Evolutionary conservation across 2,329 filamentous ascomycete genomes (phyloP).

Genomic region (Dactylonectria estremocensis): DNA sequence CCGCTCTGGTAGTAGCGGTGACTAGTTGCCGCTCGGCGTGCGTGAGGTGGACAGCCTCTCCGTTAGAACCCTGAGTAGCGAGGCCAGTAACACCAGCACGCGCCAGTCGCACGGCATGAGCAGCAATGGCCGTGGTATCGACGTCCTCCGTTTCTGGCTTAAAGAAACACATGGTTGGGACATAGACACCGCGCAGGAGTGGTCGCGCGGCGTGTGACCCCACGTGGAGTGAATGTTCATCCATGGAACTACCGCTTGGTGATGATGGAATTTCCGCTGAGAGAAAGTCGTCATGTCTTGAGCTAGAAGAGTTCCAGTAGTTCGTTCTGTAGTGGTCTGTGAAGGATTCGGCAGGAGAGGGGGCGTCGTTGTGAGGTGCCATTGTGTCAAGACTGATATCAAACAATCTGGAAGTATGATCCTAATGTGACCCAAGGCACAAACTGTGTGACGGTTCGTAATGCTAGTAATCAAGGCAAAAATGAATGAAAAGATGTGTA

Average conservation of each 20-base stretch:
- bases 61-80: slow-evolving; percentile 85
- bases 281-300: slow-evolving; percentile 49
- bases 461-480: not conserved
- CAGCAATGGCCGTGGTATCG: slow-evolving; percentile 73
- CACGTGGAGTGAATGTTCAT: slow-evolving; percentile 55
- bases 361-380: slow-evolving; percentile 45
- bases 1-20: slow-evolving; percentile 78
- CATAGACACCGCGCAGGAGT: slow-evolving; percentile 73
- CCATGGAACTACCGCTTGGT: slow-evolving; percentile 59
- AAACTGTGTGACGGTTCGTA: not conserved
- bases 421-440: too few species aligned
- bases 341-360: slow-evolving; percentile 41
- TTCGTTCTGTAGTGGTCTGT: slow-evolving; percentile 52
- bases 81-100: slow-evolving; percentile 81
- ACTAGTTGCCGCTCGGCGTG: slow-evolving; percentile 79
- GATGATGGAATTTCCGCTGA: slow-evolving; percentile 53
- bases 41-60: slow-evolving; percentile 85
- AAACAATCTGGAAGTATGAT: not conserved
- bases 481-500: not conserved
- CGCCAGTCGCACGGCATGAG: slow-evolving; percentile 78
- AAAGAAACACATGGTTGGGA: slow-evolving; percentile 84
- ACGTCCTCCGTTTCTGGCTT: slow-evolving; percentile 75
- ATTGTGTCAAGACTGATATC: slow-evolving; percentile 24
- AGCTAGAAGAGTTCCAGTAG: slow-evolving; percentile 51
- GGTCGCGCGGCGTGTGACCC: slow-evolving; percentile 55